Percentiles rank a stretch among this genome's conserved stretches.
Conservation (phyloP, 1,139 yeast genomes). For the Geotrichum phurueaensis region DNA sequence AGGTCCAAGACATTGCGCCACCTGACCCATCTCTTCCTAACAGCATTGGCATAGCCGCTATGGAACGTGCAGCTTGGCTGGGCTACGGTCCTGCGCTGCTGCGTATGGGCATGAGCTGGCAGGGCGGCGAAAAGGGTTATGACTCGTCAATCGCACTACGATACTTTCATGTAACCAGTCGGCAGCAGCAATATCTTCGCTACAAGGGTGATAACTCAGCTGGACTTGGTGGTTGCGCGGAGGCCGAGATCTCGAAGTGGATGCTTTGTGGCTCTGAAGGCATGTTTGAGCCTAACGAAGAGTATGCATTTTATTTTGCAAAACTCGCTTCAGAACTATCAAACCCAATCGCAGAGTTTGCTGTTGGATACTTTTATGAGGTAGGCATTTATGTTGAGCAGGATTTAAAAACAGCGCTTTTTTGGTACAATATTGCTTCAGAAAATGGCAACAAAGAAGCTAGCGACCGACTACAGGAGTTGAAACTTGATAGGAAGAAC, state of each 20-base stretch:
- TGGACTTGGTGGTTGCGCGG: slow-evolving; percentile 32
- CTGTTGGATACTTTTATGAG: slow-evolving; percentile 39
- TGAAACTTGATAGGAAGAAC: slow-evolving; percentile 16
- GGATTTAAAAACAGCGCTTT: slow-evolving; percentile 28
- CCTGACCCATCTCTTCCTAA: slow-evolving; percentile 13
- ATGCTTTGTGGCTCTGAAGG: slow-evolving; percentile 36
- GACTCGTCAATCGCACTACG: slow-evolving; percentile 37
- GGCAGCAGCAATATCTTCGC: slow-evolving; percentile 31
- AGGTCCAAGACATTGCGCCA: slow-evolving; percentile 25
- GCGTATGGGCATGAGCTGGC: slow-evolving; percentile 39
- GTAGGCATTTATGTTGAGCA: slow-evolving; percentile 36
- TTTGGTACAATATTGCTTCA: slow-evolving; percentile 32
- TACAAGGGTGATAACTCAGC: slow-evolving; percentile 21
- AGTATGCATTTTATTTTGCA: slow-evolving; percentile 37
- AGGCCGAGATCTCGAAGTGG: slow-evolving; percentile 40
- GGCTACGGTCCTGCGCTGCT: slow-evolving; percentile 38
- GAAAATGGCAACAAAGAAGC: slow-evolving; percentile 34
- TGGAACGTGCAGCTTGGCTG: slow-evolving; percentile 36
- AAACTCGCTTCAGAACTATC: slow-evolving; percentile 33
- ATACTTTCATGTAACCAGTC: slow-evolving; percentile 37
- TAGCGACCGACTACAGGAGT: slow-evolving; percentile 26
- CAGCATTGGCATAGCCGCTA: slow-evolving; percentile 30
- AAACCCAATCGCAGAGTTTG: slow-evolving; percentile 37
- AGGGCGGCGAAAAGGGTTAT: slow-evolving; percentile 34
- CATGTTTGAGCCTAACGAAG: slow-evolving; percentile 32